Conservation (phyloP, 306 rosid species). For the Quercus aquifolioides region DNA sequence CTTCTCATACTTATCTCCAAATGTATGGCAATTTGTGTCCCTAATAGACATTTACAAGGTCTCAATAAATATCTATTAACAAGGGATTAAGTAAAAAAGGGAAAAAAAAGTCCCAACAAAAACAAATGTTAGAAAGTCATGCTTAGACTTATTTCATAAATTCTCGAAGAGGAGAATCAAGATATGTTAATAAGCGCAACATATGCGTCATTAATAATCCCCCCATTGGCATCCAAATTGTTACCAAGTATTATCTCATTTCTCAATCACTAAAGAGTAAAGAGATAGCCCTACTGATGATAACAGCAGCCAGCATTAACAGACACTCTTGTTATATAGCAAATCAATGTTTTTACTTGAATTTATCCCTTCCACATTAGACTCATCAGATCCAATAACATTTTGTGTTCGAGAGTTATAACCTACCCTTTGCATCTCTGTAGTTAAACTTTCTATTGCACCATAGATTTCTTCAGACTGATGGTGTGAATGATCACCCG, state of each 20-base stretch:
- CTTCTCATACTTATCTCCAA: no score
- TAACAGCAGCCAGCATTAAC: background rate
- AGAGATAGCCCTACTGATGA: background rate
- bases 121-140: background rate
- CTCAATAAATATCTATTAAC: no score
- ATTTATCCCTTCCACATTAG: background rate
- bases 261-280: background rate
- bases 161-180: background rate
- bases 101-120: background rate
- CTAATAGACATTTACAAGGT: no score
- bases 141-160: background rate
- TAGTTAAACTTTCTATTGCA: conserved; percentile 25
- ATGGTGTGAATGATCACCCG: conserved; percentile 33
- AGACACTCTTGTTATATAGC: background rate
- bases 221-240: background rate
- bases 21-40: no score
- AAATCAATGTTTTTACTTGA: background rate
- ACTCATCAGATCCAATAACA: conserved; percentile 1
- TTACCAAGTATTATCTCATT: background rate
- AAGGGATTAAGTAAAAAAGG: no score
- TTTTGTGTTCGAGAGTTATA: conserved; percentile 10
- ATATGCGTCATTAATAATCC: background rate
- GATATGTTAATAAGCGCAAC: background rate
- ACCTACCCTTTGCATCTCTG: conserved; percentile 13
- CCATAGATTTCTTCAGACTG: conserved; percentile 25